Evolutionary conservation across 768 basidiomycete species (phyloP), one percentile per base, ranked within the genome.

Genomic region (Kwoniella europaea): DNA sequence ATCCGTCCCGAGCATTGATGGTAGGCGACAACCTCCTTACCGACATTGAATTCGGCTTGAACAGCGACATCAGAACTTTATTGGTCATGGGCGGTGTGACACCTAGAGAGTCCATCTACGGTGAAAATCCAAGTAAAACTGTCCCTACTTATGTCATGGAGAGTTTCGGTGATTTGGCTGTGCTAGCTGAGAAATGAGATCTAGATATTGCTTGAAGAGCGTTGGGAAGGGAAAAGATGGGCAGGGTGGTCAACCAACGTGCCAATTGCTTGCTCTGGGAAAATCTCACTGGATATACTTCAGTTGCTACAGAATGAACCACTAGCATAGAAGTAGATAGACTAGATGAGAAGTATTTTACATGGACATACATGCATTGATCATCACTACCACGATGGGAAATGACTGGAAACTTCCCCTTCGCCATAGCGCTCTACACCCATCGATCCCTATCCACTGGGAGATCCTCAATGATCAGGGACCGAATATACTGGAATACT

Each of bases 1-100:
- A 98, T 84, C 92, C 92, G 54, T 85, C 87, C 71, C 86, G 90
- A 63, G 94, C 95, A 16, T 89, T 98, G 82, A 98, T 99, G 93
- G 87, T 98, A 56, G 96, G 96, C 53, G 96, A 99, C 85, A 89
- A 96, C 71, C 87, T 99, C 74, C 91, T 92, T 82, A 98, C 97
- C 5, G 96, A 99, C 84, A 98, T 99, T 76, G 84, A 91, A 63
- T 99, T 98, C 78, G 97, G 96, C 61, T 88, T 92, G 81, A 88
- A 88, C 57, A 93, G 93, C 53, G 93, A 93, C 29, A 87, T 97
- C 22, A 83, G 91, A 18, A 98, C 96, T 0, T 86, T 98, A 67
- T 89, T 98, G 53, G 96, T 98, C 67, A 85, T 98, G 75, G 78
- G 80, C 7, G 80, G 80, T 53, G 90, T 98, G 72, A 90, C 93